These are phyloP conservation scores for Aspergillus unguis DNA, from an alignment of 2,329 filamentous ascomycete genomes.

Conservation along the genomic window DNA sequence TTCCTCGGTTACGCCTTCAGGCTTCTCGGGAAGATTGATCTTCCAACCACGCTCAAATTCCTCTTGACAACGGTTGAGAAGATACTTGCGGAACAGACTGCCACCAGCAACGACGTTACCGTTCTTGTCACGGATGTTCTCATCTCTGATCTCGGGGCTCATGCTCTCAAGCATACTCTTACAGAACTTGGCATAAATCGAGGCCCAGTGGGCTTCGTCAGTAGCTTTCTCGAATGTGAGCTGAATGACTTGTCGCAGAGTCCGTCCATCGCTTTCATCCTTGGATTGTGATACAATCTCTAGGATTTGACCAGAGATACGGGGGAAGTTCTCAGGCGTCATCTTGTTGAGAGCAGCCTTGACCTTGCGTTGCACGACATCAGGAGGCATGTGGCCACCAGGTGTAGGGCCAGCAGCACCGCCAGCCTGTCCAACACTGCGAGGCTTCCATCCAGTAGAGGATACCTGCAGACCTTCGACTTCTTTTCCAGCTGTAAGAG, in stretches of 20 bases:
- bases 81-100: slow-evolving; percentile 94
- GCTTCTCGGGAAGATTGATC: slow-evolving; percentile 73
- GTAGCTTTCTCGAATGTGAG: slow-evolving; percentile 99
- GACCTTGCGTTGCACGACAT: slow-evolving; percentile 96
- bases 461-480: slow-evolving; percentile 74
- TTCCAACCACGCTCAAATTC: slow-evolving; percentile 99
- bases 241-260: slow-evolving; percentile 94
- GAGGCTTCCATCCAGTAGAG: slow-evolving; percentile 83
- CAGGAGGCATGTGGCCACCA: slow-evolving; percentile 70
- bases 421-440: slow-evolving; percentile 56
- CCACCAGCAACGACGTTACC: slow-evolving; percentile 87
- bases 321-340: slow-evolving; percentile 98
- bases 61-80: slow-evolving; percentile 96
- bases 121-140: slow-evolving; percentile 87
- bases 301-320: slow-evolving; percentile 89
- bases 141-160: slow-evolving; percentile 91
- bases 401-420: slow-evolving; percentile 47
- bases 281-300: slow-evolving; percentile 92
- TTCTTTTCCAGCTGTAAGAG: slow-evolving; percentile 77
- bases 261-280: slow-evolving; percentile 89
- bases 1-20: slow-evolving; percentile 69
- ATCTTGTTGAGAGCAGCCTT: slow-evolving; percentile 99
- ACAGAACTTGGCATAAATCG: slow-evolving; percentile 99
- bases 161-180: slow-evolving; percentile 94
- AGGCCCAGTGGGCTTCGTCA: slow-evolving; percentile 96